Evolutionary conservation across 768 basidiomycete genomes (phyloP), one percentile per base, ranked within the genome.

Genomic region (Pisolithus marmoratus): DNA sequence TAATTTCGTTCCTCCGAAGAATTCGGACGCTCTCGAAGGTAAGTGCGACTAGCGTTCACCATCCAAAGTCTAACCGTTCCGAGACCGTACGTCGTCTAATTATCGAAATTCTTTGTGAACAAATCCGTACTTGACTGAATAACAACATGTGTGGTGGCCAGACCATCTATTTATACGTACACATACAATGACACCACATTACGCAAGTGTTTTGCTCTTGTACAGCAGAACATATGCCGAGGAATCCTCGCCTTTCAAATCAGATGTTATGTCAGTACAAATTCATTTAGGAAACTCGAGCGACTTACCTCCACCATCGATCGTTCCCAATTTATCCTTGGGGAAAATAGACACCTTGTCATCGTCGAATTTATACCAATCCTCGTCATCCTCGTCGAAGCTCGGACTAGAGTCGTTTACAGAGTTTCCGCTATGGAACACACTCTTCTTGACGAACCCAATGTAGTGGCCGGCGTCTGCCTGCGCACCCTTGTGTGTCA

Each of bases 391-490:
- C 45, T 84, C 66, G 51, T 75, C 76, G 43, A 60, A 60, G 19
- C 56, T 52, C 23, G 57, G 54, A 17, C 49, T 53, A 11, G 59
- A 43, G 9, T 52, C 49, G 14, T 31, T 47, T 0, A 42, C 31
- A 44, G 49, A 20, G 43, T 48, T 55, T 20, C 53, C 22, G 4
- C 72, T 72, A 48, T 82, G 79, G 72, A 89, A 82, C 19, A 79
- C 79, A 57, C 78, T 80, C 73, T 87, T 90, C 71, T 89, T 88
- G 26, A 87, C 88, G 70, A 87, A 97, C 1, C 84, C 93, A 22
- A 97, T 94, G 64, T 98, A 98, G 70, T 98, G 95, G 2, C 94
- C 95, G 0, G 90, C 83, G 63, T 98, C 96, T 0, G 96, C 94
- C 0, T 87, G 87, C 0, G 94, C 82, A 11, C 96, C 96, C 68